Conservation (phyloP, 345 rosid genomes). For the Brassica nigra region DNA sequence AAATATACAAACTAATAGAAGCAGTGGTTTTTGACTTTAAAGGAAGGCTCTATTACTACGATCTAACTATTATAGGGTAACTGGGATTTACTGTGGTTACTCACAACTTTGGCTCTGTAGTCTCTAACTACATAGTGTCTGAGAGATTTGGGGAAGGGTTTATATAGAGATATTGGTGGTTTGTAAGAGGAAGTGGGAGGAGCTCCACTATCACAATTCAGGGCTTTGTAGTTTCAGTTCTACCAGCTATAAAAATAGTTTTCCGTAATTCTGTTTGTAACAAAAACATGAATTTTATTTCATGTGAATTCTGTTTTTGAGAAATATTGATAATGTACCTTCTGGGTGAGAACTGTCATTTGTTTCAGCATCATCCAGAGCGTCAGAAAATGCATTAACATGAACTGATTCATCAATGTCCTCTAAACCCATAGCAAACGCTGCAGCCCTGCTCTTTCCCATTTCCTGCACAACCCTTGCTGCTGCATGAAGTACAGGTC, state of each 20-base stretch:
- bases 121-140: constrained; percentile 13
- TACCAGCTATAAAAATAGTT: constrained; percentile 1
- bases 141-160: constrained; percentile 2
- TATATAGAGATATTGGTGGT: neutral
- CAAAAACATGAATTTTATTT: constrained; percentile 5
- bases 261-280: neutral
- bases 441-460: constrained; percentile 98
- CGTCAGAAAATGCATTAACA: constrained; percentile 62
- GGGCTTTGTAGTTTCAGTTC: neutral
- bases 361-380: constrained; percentile 68
- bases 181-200: constrained; percentile 6
- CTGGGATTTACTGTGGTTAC: constrained; percentile 16
- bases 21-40: neutral
- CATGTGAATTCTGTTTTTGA: neutral
- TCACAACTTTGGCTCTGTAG: constrained; percentile 14
- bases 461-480: constrained; percentile 98
- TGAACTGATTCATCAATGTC: constrained; percentile 89
- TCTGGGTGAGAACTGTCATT: constrained; percentile 79
- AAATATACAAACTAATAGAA: neutral
- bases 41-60: neutral
- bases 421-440: constrained; percentile 86
- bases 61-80: neutral
- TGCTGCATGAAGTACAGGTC: constrained; percentile 99
- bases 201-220: neutral
- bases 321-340: constrained; percentile 49